These are phyloP conservation scores for Rhododendron williamsianum DNA, from an alignment of 148 eudicot genomes.

Conservation along the genomic window DNA sequence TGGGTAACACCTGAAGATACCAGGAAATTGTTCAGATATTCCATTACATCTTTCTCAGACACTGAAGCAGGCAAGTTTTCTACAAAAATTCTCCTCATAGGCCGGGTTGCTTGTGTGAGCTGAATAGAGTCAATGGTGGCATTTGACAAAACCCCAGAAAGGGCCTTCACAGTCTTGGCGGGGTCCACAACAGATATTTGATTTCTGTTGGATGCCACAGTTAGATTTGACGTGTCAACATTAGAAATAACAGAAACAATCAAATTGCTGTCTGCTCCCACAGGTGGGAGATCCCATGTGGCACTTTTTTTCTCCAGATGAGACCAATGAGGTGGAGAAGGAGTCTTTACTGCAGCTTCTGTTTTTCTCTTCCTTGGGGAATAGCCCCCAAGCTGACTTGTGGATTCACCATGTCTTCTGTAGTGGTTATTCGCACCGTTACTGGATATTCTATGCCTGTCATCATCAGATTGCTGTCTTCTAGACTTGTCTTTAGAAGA, in stretches of 20 bases:
- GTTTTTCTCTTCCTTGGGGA: conserved; percentile 94
- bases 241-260: conserved; percentile 29
- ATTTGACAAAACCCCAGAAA: conserved; percentile 31
- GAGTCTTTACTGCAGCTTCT: conserved; percentile 76
- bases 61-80: conserved; percentile 77
- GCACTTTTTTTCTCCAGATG: conserved; percentile 62
- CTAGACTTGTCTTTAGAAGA: conserved; percentile 52
- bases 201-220: conserved; percentile 27
- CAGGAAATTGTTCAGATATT: conserved; percentile 60
- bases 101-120: conserved; percentile 96
- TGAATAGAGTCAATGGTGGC: conserved; percentile 70
- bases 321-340: conserved; percentile 71
- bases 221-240: conserved; percentile 39
- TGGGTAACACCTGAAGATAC: conserved; percentile 62
- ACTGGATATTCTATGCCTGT: conserved; percentile 39
- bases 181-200: conserved; percentile 37
- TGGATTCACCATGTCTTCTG: conserved; percentile 43
- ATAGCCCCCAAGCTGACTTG: conserved; percentile 92
- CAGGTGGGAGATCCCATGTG: conserved; percentile 67
- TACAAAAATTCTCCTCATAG: conserved; percentile 88
- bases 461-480: conserved; percentile 51
- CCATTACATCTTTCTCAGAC: conserved; percentile 74
- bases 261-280: conserved; percentile 29
- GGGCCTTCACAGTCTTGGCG: conserved; percentile 33
- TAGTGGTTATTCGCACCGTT: conserved; percentile 58